Evolutionary conservation across 495 filamentous ascomycete genomes (phyloP), one percentile per base, ranked within the genome.

Genomic region (Copromyces sp.): DNA sequence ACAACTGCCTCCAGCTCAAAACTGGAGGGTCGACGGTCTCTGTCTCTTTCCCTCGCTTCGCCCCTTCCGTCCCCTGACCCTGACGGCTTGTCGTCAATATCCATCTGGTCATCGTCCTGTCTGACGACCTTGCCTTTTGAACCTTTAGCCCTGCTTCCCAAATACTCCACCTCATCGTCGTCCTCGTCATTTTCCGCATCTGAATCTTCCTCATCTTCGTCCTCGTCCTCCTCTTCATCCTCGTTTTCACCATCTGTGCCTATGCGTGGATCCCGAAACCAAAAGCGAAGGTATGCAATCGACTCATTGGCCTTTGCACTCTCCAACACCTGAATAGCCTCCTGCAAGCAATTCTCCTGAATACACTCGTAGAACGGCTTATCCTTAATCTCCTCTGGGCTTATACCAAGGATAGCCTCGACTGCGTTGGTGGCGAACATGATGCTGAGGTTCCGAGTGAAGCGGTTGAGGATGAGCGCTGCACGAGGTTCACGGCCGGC

Each of bases 261-360:
- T 71, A 76, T 75, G 71, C 86, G 84, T 38, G 93, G 93, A 80
- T 96, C 91, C 41, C 92, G 87, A 79, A 90, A 94, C 86, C 89
- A 93, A 78, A 97, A 97, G n/a, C 94, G 91, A 69, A 97, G 84
- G 76, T 97, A 97, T 16, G 94, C 93, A 75, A 97, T 96, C 14
- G 94, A 96, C 75, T 96, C 93, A 75, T 97, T 96, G n/a, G 89
- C 90, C 78, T 97, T 96, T 8, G 94, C 94, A 75, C 90, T 90
- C 78, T 96, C 93, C 59, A 97, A 81, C 75, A 90, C 93, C 72
- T 88, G 86, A 14, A 94, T 87, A 16, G 92, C 93, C 75, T 94
- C 91, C 16, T 85, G 82, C 32, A 94, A 81, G 74, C 92, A 94
- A 71, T 92, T 90, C 74, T 91, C 88, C 68, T 91, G 86, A 37